Percentiles rank a stretch among this genome's conserved stretches.
These are phyloP conservation scores for Globisporangium mamillatum DNA, from an alignment of 352 stramenopile species.

Conservation along the genomic window DNA sequence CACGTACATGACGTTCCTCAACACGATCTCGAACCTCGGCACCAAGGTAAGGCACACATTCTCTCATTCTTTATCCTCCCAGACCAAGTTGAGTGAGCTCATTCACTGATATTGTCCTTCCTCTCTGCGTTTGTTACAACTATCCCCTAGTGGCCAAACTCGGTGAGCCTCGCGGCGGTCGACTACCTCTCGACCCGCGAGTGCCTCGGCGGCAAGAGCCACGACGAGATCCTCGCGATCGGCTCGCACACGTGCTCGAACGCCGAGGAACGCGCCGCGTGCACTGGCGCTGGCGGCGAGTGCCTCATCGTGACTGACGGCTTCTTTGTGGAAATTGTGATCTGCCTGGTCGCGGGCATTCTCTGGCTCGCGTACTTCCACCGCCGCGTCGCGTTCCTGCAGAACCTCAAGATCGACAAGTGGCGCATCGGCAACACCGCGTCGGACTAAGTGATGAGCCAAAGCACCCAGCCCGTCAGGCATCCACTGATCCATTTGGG, in stretches of 20 bases:
- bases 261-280: constrained; percentile 57
- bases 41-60: constrained; percentile 65
- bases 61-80: background rate
- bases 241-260: constrained; percentile 80
- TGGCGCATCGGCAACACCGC: constrained; percentile 57
- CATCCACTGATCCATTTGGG: background rate
- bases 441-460: constrained; percentile 25
- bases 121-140: constrained; percentile 1
- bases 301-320: constrained; percentile 79
- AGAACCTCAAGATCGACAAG: constrained; percentile 82
- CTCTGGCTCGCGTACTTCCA: constrained; percentile 74
- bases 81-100: background rate
- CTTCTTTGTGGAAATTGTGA: constrained; percentile 75
- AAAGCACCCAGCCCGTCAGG: background rate
- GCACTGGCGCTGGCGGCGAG: constrained; percentile 52
- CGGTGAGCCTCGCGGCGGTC: constrained; percentile 76
- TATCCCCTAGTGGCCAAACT: constrained; percentile 72
- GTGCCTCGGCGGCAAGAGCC: constrained; percentile 47
- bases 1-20: constrained; percentile 99
- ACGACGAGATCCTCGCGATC: constrained; percentile 71
- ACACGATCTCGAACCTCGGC: constrained; percentile 98
- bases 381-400: constrained; percentile 59
- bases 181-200: constrained; percentile 79
- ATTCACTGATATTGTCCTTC: background rate
- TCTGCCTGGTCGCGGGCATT: constrained; percentile 66